Evolutionary conservation across 1,284 basidiomycete genomes (phyloP).

Genomic region (Ceratobasidium sp.): DNA sequence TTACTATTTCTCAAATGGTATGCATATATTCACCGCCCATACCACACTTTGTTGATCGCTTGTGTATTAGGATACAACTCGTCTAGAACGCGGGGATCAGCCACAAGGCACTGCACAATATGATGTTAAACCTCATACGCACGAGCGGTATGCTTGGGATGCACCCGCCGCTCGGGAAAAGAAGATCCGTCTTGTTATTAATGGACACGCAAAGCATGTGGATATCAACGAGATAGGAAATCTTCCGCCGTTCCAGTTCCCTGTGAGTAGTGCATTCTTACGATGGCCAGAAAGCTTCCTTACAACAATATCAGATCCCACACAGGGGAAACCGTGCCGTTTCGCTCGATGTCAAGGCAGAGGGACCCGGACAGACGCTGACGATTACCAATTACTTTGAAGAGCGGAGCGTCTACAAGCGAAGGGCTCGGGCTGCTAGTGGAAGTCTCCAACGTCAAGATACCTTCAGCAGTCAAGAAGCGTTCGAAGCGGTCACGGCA

Average conservation of each 20-base stretch:
- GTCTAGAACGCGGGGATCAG: slow-evolving; percentile 60
- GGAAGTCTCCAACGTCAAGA: slow-evolving; percentile 74
- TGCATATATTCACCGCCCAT: slow-evolving; percentile 49
- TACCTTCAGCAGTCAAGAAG: slow-evolving; percentile 77
- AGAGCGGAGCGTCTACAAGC: slow-evolving; percentile 91
- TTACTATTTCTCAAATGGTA: slow-evolving; percentile 85
- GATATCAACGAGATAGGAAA: slow-evolving; percentile 98
- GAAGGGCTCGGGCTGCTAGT: slow-evolving; percentile 68
- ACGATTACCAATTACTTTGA: slow-evolving; percentile 90
- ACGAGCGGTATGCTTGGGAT: slow-evolving; percentile 92
- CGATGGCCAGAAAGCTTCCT: background rate
- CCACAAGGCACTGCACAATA: slow-evolving; percentile 61
- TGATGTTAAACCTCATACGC: slow-evolving; percentile 68
- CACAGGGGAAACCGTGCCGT: slow-evolving; percentile 71
- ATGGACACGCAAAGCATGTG: slow-evolving; percentile 77
- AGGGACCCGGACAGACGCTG: slow-evolving; percentile 88
- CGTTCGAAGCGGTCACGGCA: slow-evolving; percentile 87
- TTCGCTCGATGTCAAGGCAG: slow-evolving; percentile 94
- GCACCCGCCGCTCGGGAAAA: slow-evolving; percentile 89
- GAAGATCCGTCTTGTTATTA: slow-evolving; percentile 78
- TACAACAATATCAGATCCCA: slow-evolving; percentile 60
- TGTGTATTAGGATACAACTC: slow-evolving; percentile 65
- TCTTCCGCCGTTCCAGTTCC: slow-evolving; percentile 90
- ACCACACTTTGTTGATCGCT: slow-evolving; percentile 9
- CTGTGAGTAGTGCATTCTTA: slow-evolving; percentile 60